Evolutionary conservation across 768 basidiomycete species (phyloP), one percentile per base, ranked within the genome.

Genomic region (Kwoniella dendrophila): DNA sequence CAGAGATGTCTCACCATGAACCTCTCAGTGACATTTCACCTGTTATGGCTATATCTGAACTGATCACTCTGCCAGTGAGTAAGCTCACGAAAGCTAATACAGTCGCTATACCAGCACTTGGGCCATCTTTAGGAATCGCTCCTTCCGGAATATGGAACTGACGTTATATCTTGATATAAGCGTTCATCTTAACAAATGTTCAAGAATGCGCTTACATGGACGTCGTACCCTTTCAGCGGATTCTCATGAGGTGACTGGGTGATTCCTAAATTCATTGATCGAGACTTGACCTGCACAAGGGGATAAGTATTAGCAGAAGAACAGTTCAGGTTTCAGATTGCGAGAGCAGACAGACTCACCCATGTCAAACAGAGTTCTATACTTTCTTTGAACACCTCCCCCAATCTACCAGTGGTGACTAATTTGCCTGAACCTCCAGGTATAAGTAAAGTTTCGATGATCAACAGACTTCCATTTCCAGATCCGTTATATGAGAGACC

Each of bases 41-140:
- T 0, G 93, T 95, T 87, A 95, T 90, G 0, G 92, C 92, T 18
- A 88, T 81, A 65, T 86, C 83, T 18, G 86, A 82, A 4, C 89
- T 85, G 4, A 91, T 86, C 53, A 85, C 85, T 11, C 86, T 85
- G 0, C 89, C 89, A 0, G 87, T 90, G 26, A 95, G 81, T 14
- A 94, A 81, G 4, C 92, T 92, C 16, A 94, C 88, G 55, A 96
- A 85, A 3, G 93, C 92, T 69, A 92, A 89, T 2, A 86, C 86
- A 86, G 94, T 92, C 0, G 90, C 90, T 24, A 94, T 83, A 1
- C 92, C 92, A 0, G 92, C 92, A 72, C 89, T 90, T 0, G 92
- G 92, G 0, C 93, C 92, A 71, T 95, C 92, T 81, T 95, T 96
- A 84, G 87, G 91, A 78, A 92, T 89, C 1, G 91, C 89, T 0